These are phyloP conservation scores for Combretum micranthum DNA, from an alignment of 345 rosid genomes.

Conservation along the genomic window DNA sequence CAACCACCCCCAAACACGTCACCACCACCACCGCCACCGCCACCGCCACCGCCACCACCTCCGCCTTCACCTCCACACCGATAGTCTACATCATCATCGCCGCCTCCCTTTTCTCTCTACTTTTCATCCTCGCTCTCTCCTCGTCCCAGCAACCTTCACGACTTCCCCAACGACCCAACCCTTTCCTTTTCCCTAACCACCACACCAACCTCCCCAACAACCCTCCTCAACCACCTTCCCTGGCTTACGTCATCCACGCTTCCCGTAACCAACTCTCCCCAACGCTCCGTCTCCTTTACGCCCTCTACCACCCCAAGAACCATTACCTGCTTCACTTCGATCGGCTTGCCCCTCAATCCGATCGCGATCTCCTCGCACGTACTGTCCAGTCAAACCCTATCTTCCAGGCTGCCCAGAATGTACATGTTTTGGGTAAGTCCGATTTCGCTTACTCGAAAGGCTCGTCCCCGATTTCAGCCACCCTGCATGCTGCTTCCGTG, in stretches of 20 bases:
- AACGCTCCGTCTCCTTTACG: slow-evolving; percentile 70
- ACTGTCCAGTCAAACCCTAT: slow-evolving; percentile 49
- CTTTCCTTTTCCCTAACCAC: slow-evolving; percentile 58
- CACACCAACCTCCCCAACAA: slow-evolving; percentile 32
- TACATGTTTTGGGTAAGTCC: slow-evolving; percentile 72
- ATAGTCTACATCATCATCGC: slow-evolving; percentile 49
- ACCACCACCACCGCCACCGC: too few species aligned
- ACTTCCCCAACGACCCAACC: slow-evolving; percentile 39
- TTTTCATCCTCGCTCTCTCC: slow-evolving; percentile 53
- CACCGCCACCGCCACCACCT: slow-evolving; percentile 22
- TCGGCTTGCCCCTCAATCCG: slow-evolving; percentile 38
- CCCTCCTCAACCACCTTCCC: slow-evolving; percentile 59
- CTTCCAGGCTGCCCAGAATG: slow-evolving; percentile 73
- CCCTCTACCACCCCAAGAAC: slow-evolving; percentile 78
- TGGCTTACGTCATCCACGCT: slow-evolving; percentile 73
- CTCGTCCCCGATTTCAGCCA: slow-evolving; percentile 71
- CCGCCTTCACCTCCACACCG: slow-evolving; percentile 19
- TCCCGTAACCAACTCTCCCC: slow-evolving; percentile 59
- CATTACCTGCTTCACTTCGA: slow-evolving; percentile 86
- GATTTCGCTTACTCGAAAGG: slow-evolving; percentile 72
- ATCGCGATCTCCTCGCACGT: slow-evolving; percentile 65
- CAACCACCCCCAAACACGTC: slow-evolving; percentile 4
- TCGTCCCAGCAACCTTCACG: slow-evolving; percentile 23
- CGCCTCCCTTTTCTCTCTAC: slow-evolving; percentile 54
- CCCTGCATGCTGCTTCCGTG: slow-evolving; percentile 86